Base-by-base conservation (phyloP, 768 basidiomycete species). In the Tephrocybe sp. region DNA sequence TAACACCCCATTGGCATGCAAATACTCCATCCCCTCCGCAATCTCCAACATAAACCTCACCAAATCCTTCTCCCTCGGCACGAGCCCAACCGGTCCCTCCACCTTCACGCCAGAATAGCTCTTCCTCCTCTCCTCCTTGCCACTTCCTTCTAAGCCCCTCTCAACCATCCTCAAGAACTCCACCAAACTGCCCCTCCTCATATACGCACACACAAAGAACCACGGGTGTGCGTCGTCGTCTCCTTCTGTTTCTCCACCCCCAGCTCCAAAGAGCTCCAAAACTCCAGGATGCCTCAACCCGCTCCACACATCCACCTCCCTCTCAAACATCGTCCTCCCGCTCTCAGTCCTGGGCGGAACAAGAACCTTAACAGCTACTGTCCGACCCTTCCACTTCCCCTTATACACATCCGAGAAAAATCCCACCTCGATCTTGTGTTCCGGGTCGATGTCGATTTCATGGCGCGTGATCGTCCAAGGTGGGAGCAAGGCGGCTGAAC, bases 401-500 rank as follows among this genome's bases (percentile, higher is more conserved):
- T 75, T 73, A 66, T 86, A 91, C 6, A 92, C 88, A 47, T 86
- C 80, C 11, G 86, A 86, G 69, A 90, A 89, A 66, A 80, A 84
- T 0, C 90, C 89, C n/a, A 81, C 59, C 4, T 88, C 86, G 50
- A 93, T 83, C 82, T 79, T 47, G 74, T 69, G 30, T 84, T 84
- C 2, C 82, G 78, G 48, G 86, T 84, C n/a, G n/a, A n/a, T n/a
- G n/a, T n/a, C n/a, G 27, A 92, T 79, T 67, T 94, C 92, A 58
- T 87, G 89, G 44, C 74, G 70, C 3, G 88, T 90, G 57, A 90
- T 89, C 3, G 88, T 88, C 88, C 88, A 91, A 53, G 73, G 77
- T 0, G 88, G 88, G 25, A 89, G 57, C 31, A 65, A 71, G 21
- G n/a, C 21, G 11, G n/a, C n/a, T n/a, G n/a, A n/a, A n/a, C n/a